Evolutionary conservation across 768 basidiomycete genomes (phyloP).

Genomic region (Calvatia gigantea): DNA sequence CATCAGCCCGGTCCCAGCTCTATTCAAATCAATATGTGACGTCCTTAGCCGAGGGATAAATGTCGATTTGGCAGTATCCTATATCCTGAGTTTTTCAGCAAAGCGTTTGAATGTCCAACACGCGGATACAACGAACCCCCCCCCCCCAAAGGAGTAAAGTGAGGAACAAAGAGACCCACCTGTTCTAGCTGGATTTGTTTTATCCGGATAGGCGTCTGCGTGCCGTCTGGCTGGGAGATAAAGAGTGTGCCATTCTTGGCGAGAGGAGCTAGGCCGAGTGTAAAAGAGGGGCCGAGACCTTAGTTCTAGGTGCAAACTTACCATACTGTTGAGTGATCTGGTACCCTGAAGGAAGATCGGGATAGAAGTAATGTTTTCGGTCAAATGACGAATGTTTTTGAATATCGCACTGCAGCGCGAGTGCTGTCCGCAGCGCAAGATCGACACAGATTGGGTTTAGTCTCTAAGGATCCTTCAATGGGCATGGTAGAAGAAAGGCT

Average conservation of each 20-base stretch:
- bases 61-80: constrained; percentile 93
- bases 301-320: constrained; percentile 31
- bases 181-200: constrained; percentile 96
- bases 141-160: not conserved
- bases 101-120: not conserved
- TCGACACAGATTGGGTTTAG: constrained; percentile 71
- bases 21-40: constrained; percentile 80
- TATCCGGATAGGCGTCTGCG: constrained; percentile 46
- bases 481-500: not conserved
- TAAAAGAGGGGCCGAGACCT: not conserved
- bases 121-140: not conserved
- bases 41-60: constrained; percentile 45
- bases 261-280: constrained; percentile 58
- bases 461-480: constrained; percentile 37
- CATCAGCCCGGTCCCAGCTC: constrained; percentile 87
- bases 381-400: constrained; percentile 82
- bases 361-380: constrained; percentile 97
- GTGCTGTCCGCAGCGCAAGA: constrained; percentile 74
- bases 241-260: constrained; percentile 57
- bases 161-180: constrained; percentile 37
- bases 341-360: constrained; percentile 90
- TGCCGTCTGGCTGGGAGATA: constrained; percentile 38
- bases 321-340: constrained; percentile 98
- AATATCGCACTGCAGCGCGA: constrained; percentile 68
- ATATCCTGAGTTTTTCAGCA: not conserved